Evolutionary conservation across 78 protist species (phyloP).

Genomic region (Tieghemostelium lacteum): DNA sequence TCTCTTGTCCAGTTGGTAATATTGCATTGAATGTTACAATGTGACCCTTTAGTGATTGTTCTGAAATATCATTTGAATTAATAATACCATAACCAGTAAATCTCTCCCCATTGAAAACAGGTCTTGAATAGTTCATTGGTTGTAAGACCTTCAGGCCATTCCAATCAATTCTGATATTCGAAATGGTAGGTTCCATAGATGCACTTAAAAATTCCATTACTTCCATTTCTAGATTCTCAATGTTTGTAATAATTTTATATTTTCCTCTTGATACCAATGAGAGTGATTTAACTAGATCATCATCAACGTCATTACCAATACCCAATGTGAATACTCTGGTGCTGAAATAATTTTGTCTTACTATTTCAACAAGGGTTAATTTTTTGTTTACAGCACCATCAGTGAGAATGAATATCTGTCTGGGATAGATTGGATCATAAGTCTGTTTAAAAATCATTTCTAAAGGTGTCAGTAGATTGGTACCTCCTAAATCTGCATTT

Average conservation of each 20-base stretch:
- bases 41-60: neutral
- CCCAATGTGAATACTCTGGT: conserved; percentile 90
- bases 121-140: conserved; percentile 11
- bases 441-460: neutral
- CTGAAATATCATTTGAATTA: no score
- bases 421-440: conserved; percentile 42
- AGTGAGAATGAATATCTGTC: conserved; percentile 91
- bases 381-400: conserved; percentile 89
- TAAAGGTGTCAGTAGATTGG: conserved; percentile 15
- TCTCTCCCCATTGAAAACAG: conserved; percentile 8
- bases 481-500: no score
- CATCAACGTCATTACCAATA: conserved; percentile 86
- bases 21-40: conserved; percentile 1
- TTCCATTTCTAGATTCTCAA: neutral
- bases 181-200: conserved; percentile 53
- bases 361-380: conserved; percentile 21
- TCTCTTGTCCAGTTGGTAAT: conserved; percentile 15
- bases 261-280: conserved; percentile 89
- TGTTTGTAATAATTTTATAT: conserved; percentile 75
- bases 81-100: conserved; percentile 11
- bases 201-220: conserved; percentile 16
- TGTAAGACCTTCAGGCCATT: neutral
- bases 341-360: neutral
- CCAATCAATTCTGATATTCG: conserved; percentile 44
- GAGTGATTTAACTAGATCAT: conserved; percentile 87